Base-by-base conservation (phyloP, 768 basidiomycete genomes). In the Termitomyces titanicus region DNA sequence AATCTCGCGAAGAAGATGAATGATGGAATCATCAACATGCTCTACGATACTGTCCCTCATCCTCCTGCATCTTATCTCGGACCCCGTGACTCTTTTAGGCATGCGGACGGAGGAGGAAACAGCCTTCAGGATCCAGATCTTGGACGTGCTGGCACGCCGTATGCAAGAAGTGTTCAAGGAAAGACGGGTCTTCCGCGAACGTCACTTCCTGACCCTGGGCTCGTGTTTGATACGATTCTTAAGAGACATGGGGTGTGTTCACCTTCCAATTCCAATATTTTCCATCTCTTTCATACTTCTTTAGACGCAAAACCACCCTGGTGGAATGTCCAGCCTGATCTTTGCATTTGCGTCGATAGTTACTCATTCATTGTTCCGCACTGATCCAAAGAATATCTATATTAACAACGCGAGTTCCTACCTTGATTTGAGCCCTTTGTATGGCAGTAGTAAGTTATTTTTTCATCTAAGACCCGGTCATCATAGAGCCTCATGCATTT, bases 141-240 rank as follows among this genome's bases (percentile, higher is more conserved):
- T 29, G 85, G 85, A 4, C 74, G 73, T 40, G 78, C 80, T 0
- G 77, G 80, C 10, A 72, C 66, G 25, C 77, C 81, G 0, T 85
- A 84, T 60, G 77, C 82, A 0, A 72, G 83, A 10, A 79, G 74
- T 56, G 81, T 82, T 1, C 79, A 77, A 57, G 73, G 71, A 27
- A 71, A 73, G 46, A 68, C 68, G 35, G 72, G 74, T 9, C 57
- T 78, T 29, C 72, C 79, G 0, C 64, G 68, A 35, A 64, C 69
- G 39, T 67, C 74, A 10, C 74, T 84, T 2, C 85, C 85, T 13
- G 83, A 84, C 56, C 70, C 86, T 15, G 79, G 76, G 0, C 60
- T 84, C 1, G 71, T 90, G 25, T 90, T 86, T 52, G 88, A 90
- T 56, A 71, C 74, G 3, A 75, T 90, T 20, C 67, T 90, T 22